Base-by-base conservation (phyloP, 2,329 filamentous ascomycete species). In the Stachybotrys chlorohalonatus region DNA sequence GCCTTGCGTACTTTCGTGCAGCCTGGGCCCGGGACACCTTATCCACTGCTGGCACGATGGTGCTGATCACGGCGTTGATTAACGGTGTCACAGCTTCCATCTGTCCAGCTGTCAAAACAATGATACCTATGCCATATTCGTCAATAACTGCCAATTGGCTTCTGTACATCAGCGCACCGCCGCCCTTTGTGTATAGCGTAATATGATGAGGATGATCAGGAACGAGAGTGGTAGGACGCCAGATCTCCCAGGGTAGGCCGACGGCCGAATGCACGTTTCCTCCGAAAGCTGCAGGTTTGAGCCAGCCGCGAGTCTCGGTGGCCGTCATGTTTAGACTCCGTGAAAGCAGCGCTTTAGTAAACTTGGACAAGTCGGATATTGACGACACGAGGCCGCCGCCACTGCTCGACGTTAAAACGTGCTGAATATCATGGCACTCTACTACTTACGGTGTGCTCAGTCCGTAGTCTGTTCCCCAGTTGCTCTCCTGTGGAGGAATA, bases 191-290 rank as follows among this genome's bases (percentile, higher is more conserved):
- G 39, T 67, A 68, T 2, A 72, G 56, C 13, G 70, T 63, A 5
- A 73, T 57, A 1, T 62, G 54, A 24, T 71, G 70, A 0, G 66
- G 62, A 47, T 71, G 59, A 0, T 60, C 39, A 0, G 64, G 61
- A 0, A 63, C 63, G 0, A 72, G 50, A 30, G 63, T 57, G 1
- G 60, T 15, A 0, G 63, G 59, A 1, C 66, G 68, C 1, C 66
- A 61, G 13, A 72, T 70, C 49, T 73, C 70, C 71, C 70, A 72
- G 0, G 70, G 69, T 59, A 66, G 64, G 3, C 71, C 70, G 3
- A 69, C 68, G 24, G 70, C 62, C 11, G 60, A 63, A 31, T 62
- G 58, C 0, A 59, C 57, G 3, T 65, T 64, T 2, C 68, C 68
- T 1, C 65, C 64, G 32, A 67, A 64, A 0, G 68, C 60, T 1